Base-by-base conservation (phyloP, 192 early-diverging fungal species). In the Podila clonocystis region DNA sequence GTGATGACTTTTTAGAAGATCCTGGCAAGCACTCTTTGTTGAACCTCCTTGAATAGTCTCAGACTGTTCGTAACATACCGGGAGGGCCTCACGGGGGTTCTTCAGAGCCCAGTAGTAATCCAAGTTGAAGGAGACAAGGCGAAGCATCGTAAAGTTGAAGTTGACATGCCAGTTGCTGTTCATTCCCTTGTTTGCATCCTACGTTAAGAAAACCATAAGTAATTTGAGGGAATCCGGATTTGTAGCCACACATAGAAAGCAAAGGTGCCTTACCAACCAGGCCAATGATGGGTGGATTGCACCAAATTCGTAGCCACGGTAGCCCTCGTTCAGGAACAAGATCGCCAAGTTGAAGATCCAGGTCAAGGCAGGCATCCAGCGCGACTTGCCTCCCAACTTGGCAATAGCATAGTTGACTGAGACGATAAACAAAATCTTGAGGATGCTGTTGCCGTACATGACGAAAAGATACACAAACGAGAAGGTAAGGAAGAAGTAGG, bases 71-170 rank as follows among this genome's bases (percentile, higher is more conserved):
- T 24, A 4, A 30, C 65, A 62, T 74, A 82, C 82, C 55, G 62
- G 64, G 41, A 38, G 31, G 15, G 67, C 36, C 34, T 67, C 72
- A 9, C 49, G 52, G 5, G 73, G 26, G 5, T 70, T 33, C 49
- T 68, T 72, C 34, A 73, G 71, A 55, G 63, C 68, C 97, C 96
- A 98, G 74, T 97, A 95, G 69, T 93, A 95, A 84, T 99, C 97
- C 93, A 98, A 92, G 60, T 92, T 89, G 76, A 93, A 99, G 6
- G 96, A 97, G 26, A 99, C 87, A 86, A 98, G 92, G 17, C 94
- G 90, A 9, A 99, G 89, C 85, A 95, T 92, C 4, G 87, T 88
- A 62, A 98, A 92, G 74, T 98, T 98, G 86, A 97, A 97, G 6
- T 91, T 91, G 29, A 97, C 82, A 70, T 93, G 87, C 97, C 97